A percentile compares a stretch with the other conserved stretches of the same genome.
Evolutionary conservation across 2,329 filamentous ascomycete species (phyloP).

Genomic region (Diaporthe ilicicola): DNA sequence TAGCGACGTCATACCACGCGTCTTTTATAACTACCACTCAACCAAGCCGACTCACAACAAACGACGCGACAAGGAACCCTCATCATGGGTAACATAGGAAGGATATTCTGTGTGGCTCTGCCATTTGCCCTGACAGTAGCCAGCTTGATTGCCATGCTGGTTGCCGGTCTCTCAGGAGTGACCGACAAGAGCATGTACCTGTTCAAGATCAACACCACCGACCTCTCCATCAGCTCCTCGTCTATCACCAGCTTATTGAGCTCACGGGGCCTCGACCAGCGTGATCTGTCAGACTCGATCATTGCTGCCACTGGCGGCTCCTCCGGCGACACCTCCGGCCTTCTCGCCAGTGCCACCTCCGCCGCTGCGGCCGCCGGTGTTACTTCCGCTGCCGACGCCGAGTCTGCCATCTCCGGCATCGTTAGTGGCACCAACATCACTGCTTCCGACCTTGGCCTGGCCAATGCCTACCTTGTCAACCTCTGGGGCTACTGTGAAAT

Average conservation of each 20-base stretch:
- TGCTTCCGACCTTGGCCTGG: conserved; percentile 67
- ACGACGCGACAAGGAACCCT: background rate
- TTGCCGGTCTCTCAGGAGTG: conserved; percentile 64
- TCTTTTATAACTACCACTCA: background rate
- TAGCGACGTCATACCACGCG: background rate
- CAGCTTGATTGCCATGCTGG: conserved; percentile 74
- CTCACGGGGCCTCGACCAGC: conserved; percentile 27
- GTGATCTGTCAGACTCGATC: conserved; percentile 38
- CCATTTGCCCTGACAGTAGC: conserved; percentile 84
- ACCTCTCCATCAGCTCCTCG: conserved; percentile 62
- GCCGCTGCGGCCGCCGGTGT: conserved; percentile 18
- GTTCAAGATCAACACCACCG: conserved; percentile 68
- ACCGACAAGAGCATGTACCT: conserved; percentile 65
- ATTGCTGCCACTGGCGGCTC: conserved; percentile 37
- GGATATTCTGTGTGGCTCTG: conserved; percentile 86
- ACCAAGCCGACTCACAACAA: background rate
- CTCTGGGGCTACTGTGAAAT: conserved; percentile 89
- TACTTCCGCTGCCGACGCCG: conserved; percentile 5
- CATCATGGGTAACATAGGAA: conserved; percentile 67
- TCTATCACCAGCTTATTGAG: conserved; percentile 45
- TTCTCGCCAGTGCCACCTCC: conserved; percentile 20
- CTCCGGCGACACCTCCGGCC: background rate
- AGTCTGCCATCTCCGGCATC: background rate
- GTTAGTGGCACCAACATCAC: conserved; percentile 57
- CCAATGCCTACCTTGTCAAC: conserved; percentile 80